Evolutionary conservation across 1,284 basidiomycete genomes (phyloP).

Genomic region (Pseudozyma hubeiensis): DNA sequence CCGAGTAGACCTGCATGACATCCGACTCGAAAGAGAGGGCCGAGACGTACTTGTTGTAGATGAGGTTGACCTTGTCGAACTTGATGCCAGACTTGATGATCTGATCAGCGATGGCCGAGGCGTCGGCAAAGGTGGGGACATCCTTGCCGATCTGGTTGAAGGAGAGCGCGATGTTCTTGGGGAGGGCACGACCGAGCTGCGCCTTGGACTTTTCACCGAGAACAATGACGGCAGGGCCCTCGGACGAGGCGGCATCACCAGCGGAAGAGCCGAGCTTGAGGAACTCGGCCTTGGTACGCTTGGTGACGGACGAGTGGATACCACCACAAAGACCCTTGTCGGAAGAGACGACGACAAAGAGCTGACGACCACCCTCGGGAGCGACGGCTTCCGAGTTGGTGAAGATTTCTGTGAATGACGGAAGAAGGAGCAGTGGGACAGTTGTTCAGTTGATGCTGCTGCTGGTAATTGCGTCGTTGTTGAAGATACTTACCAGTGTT

Average conservation of each 20-base stretch:
- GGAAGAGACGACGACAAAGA: slow-evolving; percentile 89
- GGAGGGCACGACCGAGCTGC: slow-evolving; percentile 80
- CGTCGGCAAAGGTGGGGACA: slow-evolving; percentile 96
- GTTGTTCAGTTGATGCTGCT: neutral
- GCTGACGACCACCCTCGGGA: slow-evolving; percentile 62
- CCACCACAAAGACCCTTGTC: slow-evolving; percentile 99
- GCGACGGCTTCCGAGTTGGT: slow-evolving; percentile 64
- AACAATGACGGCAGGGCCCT: slow-evolving; percentile 70
- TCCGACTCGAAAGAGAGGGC: slow-evolving; percentile 91
- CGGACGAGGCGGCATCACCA: slow-evolving; percentile 70
- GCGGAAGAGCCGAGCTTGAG: slow-evolving; percentile 71
- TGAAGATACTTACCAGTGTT: slow-evolving; percentile 79
- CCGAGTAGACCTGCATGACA: slow-evolving; percentile 75
- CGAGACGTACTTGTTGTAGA: slow-evolving; percentile 96
- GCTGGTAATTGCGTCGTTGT: neutral
- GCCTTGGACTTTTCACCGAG: slow-evolving; percentile 98
- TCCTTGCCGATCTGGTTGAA: slow-evolving; percentile 99
- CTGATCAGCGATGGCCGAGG: slow-evolving; percentile 91
- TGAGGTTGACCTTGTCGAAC: slow-evolving; percentile 85
- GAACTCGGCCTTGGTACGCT: slow-evolving; percentile 80
- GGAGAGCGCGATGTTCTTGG: slow-evolving; percentile 81
- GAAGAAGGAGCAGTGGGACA: neutral
- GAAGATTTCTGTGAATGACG: slow-evolving; percentile 60
- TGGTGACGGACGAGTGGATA: slow-evolving; percentile 97
- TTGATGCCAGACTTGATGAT: slow-evolving; percentile 86